Base-by-base conservation (phyloP, 2,329 filamentous ascomycete genomes). In the Zymoseptoria pseudotritici region DNA sequence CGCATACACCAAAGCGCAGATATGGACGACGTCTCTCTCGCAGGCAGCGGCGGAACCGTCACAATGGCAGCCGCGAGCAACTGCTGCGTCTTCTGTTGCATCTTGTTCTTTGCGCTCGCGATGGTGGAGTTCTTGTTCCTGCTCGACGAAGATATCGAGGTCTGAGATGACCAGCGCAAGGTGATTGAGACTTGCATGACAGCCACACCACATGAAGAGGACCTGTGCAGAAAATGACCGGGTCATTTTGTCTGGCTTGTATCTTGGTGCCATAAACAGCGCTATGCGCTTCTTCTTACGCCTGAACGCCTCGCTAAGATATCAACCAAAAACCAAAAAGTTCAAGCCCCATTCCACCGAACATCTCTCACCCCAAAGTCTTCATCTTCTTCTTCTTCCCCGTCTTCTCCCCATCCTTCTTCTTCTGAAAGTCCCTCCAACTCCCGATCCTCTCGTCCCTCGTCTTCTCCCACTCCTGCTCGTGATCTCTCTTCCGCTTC, bases 401-500 rank as follows among this genome's bases (percentile, higher is more conserved):
- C 75, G 73, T 75, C 61, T 68, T 67, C 56, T 67, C 63, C 24
- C 52, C 60, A 7, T 63, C 73, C 66, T 67, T 63, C 59, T 74
- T 75, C 78, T 95, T 94, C 74, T 94, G 87, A 71, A 96, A 99
- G 66, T 91, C 85, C 59, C 94, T 84, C 94, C 94, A 99, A 74
- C 89, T 96, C 65, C 86, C 90, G 75, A 99, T 97, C 65, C 94
- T 83, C 77, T 91, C 84, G 62, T 99, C 94, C 53, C 94, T 81
- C 24, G 89, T 96, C 71, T 90, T 86, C 79, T 99, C 94, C 94
- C 94, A 99, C 64, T 92, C 89, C 77, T 94, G 86, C 66, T 97
- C 91, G 74, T 94, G 90, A 72, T 97, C 91, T 61, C 94, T 83
- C 83, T 81, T 81, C 60, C 78, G 66, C 74, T 81, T 81, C 59